Base-by-base conservation (phyloP, 352 stramenopile species). In the Phytophthora litchii region DNA sequence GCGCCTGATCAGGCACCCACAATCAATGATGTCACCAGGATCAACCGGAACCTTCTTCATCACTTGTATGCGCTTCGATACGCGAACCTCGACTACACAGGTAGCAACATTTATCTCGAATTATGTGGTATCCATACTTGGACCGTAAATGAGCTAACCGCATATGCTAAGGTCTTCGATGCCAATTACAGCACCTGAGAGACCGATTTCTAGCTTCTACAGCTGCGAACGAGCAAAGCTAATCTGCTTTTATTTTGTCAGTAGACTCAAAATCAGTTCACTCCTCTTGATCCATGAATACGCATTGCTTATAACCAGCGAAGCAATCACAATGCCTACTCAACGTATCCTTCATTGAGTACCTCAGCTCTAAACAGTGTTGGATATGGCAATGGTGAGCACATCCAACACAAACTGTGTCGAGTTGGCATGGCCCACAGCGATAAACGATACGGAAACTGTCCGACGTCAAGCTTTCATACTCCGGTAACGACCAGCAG, bases 11-110 rank as follows among this genome's bases (percentile, higher is more conserved):
- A 59, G 37, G 27, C n/a, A 10, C 32, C 50, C 12, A 49, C 50
- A 44, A 25, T 21, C 16, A 60, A 61, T 38, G 36, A 56, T 23
- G 52, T 47, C 8, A 57, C 32, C 6, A 62, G 4, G n/a, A 56
- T 71, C 21, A 78, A 83, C 45, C 71, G 63, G 59, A 86, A 77
- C 32, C 66, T 94, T 16, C 61, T 94, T 13, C 83, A 94, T 37
- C 80, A 90, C 31, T 70, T 94, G 11, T 80, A 92, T 7, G 83
- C 74, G n/a, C 70, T 94, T 62, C 76, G 74, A 13, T 80, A 81
- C 49, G 64, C 78, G 14, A 75, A 81, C 1, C 56, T 94, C 41
- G 76, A 90, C 36, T 54, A 83, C 25, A 17, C 69, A 66, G 77
- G 85, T 92, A 71, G 17, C 36, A 34, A 34, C 29, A 11, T 1